Conservation (phyloP, 805 yeast species). For the Pichia deserticola region DNA sequence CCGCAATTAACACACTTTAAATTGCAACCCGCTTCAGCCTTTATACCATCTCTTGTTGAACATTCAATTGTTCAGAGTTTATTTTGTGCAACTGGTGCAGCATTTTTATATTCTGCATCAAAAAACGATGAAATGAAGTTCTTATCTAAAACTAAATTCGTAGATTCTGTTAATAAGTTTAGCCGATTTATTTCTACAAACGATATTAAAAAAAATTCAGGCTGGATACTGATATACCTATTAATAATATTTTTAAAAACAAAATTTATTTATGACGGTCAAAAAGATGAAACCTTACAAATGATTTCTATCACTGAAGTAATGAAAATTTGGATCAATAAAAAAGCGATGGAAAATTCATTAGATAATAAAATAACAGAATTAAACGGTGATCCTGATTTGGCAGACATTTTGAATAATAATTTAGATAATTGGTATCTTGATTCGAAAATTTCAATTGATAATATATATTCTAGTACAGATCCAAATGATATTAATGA, state of each 20-base stretch:
- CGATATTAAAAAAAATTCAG: constrained; percentile 26
- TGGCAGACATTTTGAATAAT: neutral
- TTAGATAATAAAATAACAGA: neutral
- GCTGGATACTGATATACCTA: constrained; percentile 35
- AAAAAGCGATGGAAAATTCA: constrained; percentile 2
- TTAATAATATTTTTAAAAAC: constrained; percentile 34
- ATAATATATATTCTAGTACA: neutral
- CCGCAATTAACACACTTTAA: constrained; percentile 36
- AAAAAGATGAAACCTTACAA: constrained; percentile 26
- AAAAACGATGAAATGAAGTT: constrained; percentile 16
- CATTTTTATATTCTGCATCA: constrained; percentile 27
- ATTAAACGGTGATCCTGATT: neutral
- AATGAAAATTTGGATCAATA: constrained; percentile 24
- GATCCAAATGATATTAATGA: neutral
- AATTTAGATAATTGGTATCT: neutral
- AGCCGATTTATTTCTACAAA: constrained; percentile 17
- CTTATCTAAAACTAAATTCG: constrained; percentile 19
- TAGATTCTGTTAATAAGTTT: constrained; percentile 14
- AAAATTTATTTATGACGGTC: constrained; percentile 25
- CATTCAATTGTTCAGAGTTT: constrained; percentile 28
- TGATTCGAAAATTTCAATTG: neutral
- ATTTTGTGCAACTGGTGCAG: constrained; percentile 36
- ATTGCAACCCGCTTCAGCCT: constrained; percentile 34
- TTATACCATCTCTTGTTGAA: constrained; percentile 29
- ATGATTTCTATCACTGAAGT: constrained; percentile 31